phyloP scores from a whole-genome alignment of 345 rosid genomes.

The Arabidopsis suecica region DNA sequence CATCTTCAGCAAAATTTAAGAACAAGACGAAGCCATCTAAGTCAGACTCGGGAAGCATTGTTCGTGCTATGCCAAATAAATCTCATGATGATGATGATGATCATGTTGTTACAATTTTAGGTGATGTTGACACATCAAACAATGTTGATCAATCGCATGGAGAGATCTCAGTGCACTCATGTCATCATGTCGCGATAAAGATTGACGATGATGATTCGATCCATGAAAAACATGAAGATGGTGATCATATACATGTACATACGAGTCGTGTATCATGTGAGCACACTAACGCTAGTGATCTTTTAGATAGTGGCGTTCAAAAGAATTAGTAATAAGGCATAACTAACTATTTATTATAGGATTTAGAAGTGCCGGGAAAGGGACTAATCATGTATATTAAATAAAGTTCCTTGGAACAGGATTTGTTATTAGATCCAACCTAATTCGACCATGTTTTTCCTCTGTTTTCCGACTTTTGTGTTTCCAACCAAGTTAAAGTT shows the following conservation, averaged over 20 bases:
- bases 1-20: conserved; percentile 58
- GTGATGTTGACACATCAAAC: conserved; percentile 36
- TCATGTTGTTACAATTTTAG: conserved; percentile 37
- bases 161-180: conserved; percentile 22
- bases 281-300: conserved; percentile 19
- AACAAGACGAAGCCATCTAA: conserved; percentile 44
- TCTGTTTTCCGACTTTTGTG: background rate
- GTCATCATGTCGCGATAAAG: conserved; percentile 35
- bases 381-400: conserved; percentile 24
- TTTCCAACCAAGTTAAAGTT: background rate
- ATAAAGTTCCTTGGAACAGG: conserved; percentile 10
- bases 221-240: conserved; percentile 30
- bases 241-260: conserved; percentile 30
- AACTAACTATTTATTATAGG: conserved; percentile 19
- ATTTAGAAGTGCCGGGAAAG: background rate
- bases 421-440: background rate
- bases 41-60: conserved; percentile 12
- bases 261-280: conserved; percentile 14
- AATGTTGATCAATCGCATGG: conserved; percentile 17
- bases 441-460: background rate
- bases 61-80: conserved; percentile 12
- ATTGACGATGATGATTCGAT: conserved; percentile 31
- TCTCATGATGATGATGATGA: background rate
- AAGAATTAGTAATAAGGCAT: conserved; percentile 5
- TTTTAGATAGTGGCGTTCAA: conserved; percentile 3